Evolutionary conservation across 371 early-diverging fungal genomes (phyloP), one percentile per base, ranked within the genome.

Genomic region (Dichotomocladium elegans): DNA sequence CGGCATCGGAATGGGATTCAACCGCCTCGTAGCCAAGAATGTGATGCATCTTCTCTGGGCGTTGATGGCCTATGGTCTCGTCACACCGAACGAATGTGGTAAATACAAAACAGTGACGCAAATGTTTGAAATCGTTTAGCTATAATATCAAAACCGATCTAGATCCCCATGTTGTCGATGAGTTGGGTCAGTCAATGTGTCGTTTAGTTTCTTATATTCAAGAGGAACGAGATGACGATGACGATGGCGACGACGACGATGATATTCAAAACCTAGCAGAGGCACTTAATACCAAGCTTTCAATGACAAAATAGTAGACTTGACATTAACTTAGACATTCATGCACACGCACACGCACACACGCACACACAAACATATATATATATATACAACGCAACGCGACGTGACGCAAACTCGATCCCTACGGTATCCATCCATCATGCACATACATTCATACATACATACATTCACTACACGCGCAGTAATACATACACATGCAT

Each of bases 41-140:
- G 60, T 75, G 11, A 68, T 75, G 70, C 68, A 67, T 51, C 35
- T 75, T 6, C 31, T 75, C 17, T 75, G 71, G 76, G 65, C 72
- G 6, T 55, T 74, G 19, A 58, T 68, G 55, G 65, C 69, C 1
- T 71, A 69, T 53, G 61, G 53, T 0, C 45, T 65, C 44, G 62
- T 64, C 2, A 55, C 51, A 9, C 58, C 57, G 1, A 33, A 50
- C n/a, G 74, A 74, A 6, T 74, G 71, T 33, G 74, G 73, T 66
- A 61, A 60, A 55, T 28, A 17, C 14, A n/a, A 22, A 21, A 3
- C 35, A 45, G 14, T 57, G 11, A n/a, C n/a, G n/a, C n/a, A n/a
- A n/a, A n/a, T n/a, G n/a, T n/a, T n/a, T n/a, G n/a, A n/a, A n/a
- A n/a, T n/a, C n/a, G n/a, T n/a, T n/a, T n/a, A n/a, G n/a, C n/a